Base-by-base conservation (phyloP, 331 rosid species). In the Quercus lobata region DNA sequence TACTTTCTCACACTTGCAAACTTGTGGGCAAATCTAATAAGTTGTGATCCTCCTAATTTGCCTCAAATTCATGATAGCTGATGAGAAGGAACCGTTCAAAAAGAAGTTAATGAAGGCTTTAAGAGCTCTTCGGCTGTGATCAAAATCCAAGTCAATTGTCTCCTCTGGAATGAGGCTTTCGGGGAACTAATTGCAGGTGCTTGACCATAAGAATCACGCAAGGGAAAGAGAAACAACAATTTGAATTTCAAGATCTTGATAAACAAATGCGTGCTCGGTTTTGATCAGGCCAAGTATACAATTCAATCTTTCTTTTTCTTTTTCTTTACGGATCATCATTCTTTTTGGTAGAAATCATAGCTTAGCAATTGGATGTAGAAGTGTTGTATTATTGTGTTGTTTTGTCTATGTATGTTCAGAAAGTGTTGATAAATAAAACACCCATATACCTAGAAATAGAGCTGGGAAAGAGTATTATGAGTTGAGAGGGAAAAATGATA, bases 21-120 rank as follows among this genome's bases (percentile, higher is more conserved):
- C 85, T 76, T 95, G 82, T 95, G 99, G 99, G 74, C 84, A 58
- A 95, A 95, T 89, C 87, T 85, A 71, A 78, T 95, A 72, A 83
- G 90, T 77, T 73, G 88, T 6, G 90, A 84, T 81, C 89, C 91
- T 71, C 97, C 97, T 21, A 22, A 65, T 37, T 77, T 73, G 80
- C 88, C 78, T 14, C 71, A 54, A 68, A 19, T 76, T 30, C 62
- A 21, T 12, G 71, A 44, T 71, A 84, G 82, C 79, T 74, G 79
- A 22, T 27, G 19, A 58, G 19, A 22, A 74, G 61, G 21, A 66
- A 72, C 37, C 66, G 16, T 78, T 54, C 55, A 79, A 25, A 74
- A 69, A 16, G 72, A 61, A 56, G 61, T 56, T 54, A 15, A 34
- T 53, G 74, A 55, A 29, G 32, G 52, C 44, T 54, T 7, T 65